Base-by-base conservation (phyloP, 2,329 filamentous ascomycete genomes). In the Amylocarpus encephaloides region DNA sequence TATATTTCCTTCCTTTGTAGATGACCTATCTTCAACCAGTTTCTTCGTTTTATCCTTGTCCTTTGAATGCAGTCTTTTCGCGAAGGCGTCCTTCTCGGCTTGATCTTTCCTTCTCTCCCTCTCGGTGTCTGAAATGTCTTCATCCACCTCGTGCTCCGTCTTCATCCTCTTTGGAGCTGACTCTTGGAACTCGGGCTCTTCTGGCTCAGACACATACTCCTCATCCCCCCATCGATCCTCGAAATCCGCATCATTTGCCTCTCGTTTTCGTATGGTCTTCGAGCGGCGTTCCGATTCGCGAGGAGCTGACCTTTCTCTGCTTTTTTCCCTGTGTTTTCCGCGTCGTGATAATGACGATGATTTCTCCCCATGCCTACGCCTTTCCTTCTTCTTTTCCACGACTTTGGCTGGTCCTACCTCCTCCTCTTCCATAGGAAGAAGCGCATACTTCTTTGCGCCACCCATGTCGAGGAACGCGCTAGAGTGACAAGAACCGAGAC, bases 161-260 rank as follows among this genome's bases (percentile, higher is more conserved):
- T 87, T 83, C 1, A 83, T 74, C 19, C 86, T 76, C 66, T 92
- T 92, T 15, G 82, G 74, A 1, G 83, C 79, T 0, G 86, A 86
- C 57, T 86, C 82, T 40, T 78, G 71, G 43, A 86, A 85, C 13
- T 86, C 82, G 1, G 73, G 72, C 44, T 76, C 74, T 26, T 72
- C 73, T 38, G n/a, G 12, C 18, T 75, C 73, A 0, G 75, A 73
- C 0, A 67, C 65, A 22, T 72, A 71, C 59, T 88, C 86, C 62
- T 91, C 86, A 60, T 93, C 88, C 1, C 83, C 88, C 88, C 89
- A 94, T 48, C 86, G 74, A 62, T 90, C 85, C 43, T 90, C 85
- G 57, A 85, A 84, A 56, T 86, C 79, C 30, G 70, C 74, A 55
- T 86, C 80, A 35, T 71, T 74, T 5, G 63, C 61, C 44, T 74